Evolutionary conservation across 1,284 basidiomycete species (phyloP).

Genomic region (Apiotrichum akiyoshidainum): DNA sequence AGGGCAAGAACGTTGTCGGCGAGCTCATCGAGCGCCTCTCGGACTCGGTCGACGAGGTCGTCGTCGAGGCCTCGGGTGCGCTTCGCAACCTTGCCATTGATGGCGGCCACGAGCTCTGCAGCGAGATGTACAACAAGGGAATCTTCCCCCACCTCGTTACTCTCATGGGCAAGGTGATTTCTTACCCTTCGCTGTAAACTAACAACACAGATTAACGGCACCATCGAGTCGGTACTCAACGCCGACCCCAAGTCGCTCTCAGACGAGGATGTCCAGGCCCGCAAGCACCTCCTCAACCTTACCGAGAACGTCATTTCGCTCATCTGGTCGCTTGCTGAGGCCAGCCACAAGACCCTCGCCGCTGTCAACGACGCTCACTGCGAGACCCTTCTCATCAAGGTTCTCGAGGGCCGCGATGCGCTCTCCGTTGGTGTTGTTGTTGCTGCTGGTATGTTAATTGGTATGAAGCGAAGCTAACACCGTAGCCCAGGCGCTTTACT

Average conservation of each 20-base stretch:
- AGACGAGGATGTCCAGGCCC: constrained; percentile 59
- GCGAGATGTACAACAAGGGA: constrained; percentile 95
- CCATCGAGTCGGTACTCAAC: constrained; percentile 64
- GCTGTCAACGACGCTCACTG: constrained; percentile 76
- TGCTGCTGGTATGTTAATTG: constrained; percentile 63
- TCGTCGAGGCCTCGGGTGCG: constrained; percentile 78
- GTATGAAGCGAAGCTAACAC: neutral
- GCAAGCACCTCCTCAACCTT: constrained; percentile 76
- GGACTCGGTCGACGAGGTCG: constrained; percentile 79
- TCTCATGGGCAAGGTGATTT: constrained; percentile 43
- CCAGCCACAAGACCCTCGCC: constrained; percentile 82
- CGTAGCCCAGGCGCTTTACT: constrained; percentile 81
- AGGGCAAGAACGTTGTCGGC: constrained; percentile 85
- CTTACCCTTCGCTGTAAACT: constrained; percentile 2
- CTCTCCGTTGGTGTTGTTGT: constrained; percentile 67
- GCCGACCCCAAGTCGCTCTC: constrained; percentile 40
- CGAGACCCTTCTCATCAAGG: constrained; percentile 76
- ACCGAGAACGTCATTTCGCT: constrained; percentile 86
- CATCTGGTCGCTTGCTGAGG: constrained; percentile 80
- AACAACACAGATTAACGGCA: constrained; percentile 63
- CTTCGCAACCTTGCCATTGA: constrained; percentile 87
- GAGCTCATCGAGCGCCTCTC: constrained; percentile 75
- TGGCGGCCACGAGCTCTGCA: constrained; percentile 86
- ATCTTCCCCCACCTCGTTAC: constrained; percentile 61
- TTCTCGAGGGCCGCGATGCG: constrained; percentile 65